Evolutionary conservation across 805 yeast genomes (phyloP).

Genomic region (Hanseniaspora mollemarum): DNA sequence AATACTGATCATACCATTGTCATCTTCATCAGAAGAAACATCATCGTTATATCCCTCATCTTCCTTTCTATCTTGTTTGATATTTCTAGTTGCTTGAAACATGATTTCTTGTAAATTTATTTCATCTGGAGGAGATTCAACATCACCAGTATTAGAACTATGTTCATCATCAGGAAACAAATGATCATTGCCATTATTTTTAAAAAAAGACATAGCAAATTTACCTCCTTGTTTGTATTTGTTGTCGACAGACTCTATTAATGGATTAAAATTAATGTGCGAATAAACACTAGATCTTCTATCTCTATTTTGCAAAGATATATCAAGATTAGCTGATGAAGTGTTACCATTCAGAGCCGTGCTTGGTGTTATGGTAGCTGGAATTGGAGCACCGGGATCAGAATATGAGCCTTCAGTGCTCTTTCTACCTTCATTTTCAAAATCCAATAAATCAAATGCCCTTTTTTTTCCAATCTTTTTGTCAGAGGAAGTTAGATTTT

Average conservation of each 20-base stretch:
- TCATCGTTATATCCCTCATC: conserved; percentile 16
- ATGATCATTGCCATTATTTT: conserved; percentile 14
- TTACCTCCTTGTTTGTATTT: conserved; percentile 87
- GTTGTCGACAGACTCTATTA: conserved; percentile 66
- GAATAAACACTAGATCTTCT: conserved; percentile 58
- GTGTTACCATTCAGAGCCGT: background rate
- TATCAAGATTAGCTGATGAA: conserved; percentile 23
- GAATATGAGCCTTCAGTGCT: conserved; percentile 34
- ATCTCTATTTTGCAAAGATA: conserved; percentile 31
- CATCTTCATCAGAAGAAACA: conserved; percentile 22
- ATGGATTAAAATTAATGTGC: conserved; percentile 70
- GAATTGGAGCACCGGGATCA: conserved; percentile 80
- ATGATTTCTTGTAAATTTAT: conserved; percentile 14
- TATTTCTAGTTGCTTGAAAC: conserved; percentile 5
- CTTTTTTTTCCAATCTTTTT: conserved; percentile 8
- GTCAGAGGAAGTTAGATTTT: too few relatives aligned
- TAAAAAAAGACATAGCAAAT: conserved; percentile 45
- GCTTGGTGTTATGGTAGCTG: conserved; percentile 25
- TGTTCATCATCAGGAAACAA: conserved; percentile 18
- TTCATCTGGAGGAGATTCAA: conserved; percentile 16
- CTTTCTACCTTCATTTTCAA: background rate
- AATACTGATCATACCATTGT: conserved; percentile 18
- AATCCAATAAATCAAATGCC: conserved; percentile 3
- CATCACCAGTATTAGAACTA: conserved; percentile 17
- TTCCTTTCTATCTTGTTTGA: background rate